Percentiles rank a stretch among this genome's conserved stretches.
phyloP scores from a whole-genome alignment of 345 rosid species.

The Gossypioides kirkii region DNA sequence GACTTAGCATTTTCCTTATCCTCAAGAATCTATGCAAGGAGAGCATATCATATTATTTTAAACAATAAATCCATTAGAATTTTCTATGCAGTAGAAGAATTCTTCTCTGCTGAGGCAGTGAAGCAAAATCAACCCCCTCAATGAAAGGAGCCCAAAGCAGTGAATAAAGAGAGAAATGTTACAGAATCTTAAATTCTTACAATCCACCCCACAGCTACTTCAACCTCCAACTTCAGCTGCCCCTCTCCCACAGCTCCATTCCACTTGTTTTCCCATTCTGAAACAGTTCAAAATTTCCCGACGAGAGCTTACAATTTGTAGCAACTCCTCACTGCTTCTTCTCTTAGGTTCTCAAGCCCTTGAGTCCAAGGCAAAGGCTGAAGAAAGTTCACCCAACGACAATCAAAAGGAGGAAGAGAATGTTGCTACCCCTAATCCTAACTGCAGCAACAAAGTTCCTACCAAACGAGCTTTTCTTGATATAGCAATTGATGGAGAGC shows the following conservation, averaged over 20 bases:
- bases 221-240: slow-evolving; percentile 25
- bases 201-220: slow-evolving; percentile 30
- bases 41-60: neutral
- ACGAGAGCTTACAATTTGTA: slow-evolving; percentile 40
- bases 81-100: neutral
- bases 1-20: slow-evolving; percentile 2
- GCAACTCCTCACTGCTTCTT: slow-evolving; percentile 64
- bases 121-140: neutral
- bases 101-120: neutral
- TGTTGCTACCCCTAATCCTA: neutral
- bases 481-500: slow-evolving; percentile 63
- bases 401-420: slow-evolving; percentile 18
- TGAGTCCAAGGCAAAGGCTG: slow-evolving; percentile 42
- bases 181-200: slow-evolving; percentile 28
- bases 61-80: neutral
- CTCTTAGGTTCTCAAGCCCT: slow-evolving; percentile 39
- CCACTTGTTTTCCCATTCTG: slow-evolving; percentile 26
- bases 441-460: slow-evolving; percentile 33
- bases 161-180: slow-evolving; percentile 31
- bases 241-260: slow-evolving; percentile 22
- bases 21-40: neutral
- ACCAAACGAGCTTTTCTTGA: slow-evolving; percentile 68
- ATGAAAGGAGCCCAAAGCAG: too few species aligned
- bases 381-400: slow-evolving; percentile 22
- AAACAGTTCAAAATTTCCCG: slow-evolving; percentile 48